Evolutionary conservation across 495 filamentous ascomycete species (phyloP).

Genomic region (Tirmania nivea): DNA sequence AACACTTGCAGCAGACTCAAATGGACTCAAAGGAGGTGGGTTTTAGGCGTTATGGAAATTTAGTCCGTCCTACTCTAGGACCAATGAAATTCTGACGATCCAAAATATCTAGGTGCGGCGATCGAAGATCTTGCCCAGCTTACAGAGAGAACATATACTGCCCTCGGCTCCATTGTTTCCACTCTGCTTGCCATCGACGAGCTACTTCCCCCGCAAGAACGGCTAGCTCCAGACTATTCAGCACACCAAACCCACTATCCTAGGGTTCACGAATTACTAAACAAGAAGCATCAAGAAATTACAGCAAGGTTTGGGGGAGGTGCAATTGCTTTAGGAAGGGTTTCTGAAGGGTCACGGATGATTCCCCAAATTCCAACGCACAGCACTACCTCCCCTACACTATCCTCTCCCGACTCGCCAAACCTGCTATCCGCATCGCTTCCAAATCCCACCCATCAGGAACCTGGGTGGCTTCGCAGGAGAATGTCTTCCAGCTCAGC

Average conservation of each 20-base stretch:
- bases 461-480: not conserved
- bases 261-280: not conserved
- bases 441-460: not conserved
- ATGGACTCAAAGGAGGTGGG: constrained; percentile 14
- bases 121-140: constrained; percentile 14
- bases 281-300: not conserved
- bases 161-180: constrained; percentile 17
- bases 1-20: constrained; percentile 7
- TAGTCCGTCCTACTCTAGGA: too few species aligned
- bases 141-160: constrained; percentile 16
- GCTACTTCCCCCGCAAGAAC: constrained; percentile 17
- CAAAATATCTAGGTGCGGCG: constrained; percentile 5
- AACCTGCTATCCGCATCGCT: not conserved
- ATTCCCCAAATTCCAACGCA: not conserved
- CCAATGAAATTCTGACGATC: not conserved
- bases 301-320: not conserved
- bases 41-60: not conserved
- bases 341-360: not conserved
- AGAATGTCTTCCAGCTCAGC: not conserved
- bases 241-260: constrained; percentile 19
- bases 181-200: constrained; percentile 19
- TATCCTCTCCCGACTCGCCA: not conserved
- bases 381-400: not conserved
- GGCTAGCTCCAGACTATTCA: constrained; percentile 8
- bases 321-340: not conserved